Base-by-base conservation (phyloP, 2,329 filamentous ascomycete species). In the Penicillium verrucosum region DNA sequence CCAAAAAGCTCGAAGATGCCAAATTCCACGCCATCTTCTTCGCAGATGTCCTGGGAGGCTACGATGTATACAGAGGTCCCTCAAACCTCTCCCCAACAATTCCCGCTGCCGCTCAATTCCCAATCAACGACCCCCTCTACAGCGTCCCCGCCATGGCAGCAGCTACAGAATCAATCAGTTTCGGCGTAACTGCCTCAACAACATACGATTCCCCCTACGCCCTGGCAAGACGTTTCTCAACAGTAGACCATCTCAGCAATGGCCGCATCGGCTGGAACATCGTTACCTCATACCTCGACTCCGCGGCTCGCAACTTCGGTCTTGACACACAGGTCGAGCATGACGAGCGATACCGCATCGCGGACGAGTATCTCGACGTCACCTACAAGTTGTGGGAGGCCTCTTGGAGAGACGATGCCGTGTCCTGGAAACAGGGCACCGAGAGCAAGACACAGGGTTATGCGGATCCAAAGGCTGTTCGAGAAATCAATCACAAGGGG, bases 171-270 rank as follows among this genome's bases (percentile, higher is more conserved):
- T 75, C 73, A 21, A 69, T 82, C 53, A 72, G 79, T 0, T 79
- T 84, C 4, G 81, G 79, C 0, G 78, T 81, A 1, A 84, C 81
- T 0, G 81, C 81, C 0, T 81, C 79, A 0, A 82, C 80, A 0
- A 84, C 81, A 0, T 83, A 82, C 51, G 81, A 84, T 23, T 74
- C 80, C 48, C 80, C 81, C 5, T 83, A 82, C 44, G 80, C 82
- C 47, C 75, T 83, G 9, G 81, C 81, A 1, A 74, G 81, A 2
- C 78, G 80, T 2, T 81, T 84, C 52, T 81, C 81, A 1, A 81
- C 79, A 0, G 70, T 84, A 3, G 81, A 83, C 55, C 81, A 83
- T 56, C 67, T 84, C 5, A 80, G 75, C 45, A 70, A 74, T 34
- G 80, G 81, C 0, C 75, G 82, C 1, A 76, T 81, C 0, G 82